A percentile compares a stretch with the other conserved stretches of the same genome.
These are phyloP conservation scores for Leccinum aurantiacum DNA, from an alignment of 768 basidiomycete genomes.

Conservation along the genomic window DNA sequence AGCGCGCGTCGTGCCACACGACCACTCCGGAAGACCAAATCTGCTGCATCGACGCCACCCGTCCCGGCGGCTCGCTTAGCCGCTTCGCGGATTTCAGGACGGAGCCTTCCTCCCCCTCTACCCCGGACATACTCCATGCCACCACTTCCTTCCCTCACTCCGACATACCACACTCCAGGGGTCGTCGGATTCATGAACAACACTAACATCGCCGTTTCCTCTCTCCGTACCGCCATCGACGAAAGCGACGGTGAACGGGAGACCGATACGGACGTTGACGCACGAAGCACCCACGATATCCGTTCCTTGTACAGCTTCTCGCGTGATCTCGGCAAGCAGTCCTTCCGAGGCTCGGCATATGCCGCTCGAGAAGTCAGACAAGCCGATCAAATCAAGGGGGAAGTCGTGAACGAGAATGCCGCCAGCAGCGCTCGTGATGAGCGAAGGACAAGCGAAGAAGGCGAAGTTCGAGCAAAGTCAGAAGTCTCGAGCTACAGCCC, in stretches of 20 bases:
- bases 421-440: slow-evolving; percentile 12
- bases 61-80: slow-evolving; percentile 35
- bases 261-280: slow-evolving; percentile 33
- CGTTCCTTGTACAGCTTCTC: slow-evolving; percentile 36
- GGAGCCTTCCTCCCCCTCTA: slow-evolving; percentile 29
- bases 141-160: slow-evolving; percentile 29
- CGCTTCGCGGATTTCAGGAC: slow-evolving; percentile 34
- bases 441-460: slow-evolving; percentile 12
- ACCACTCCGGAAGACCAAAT: slow-evolving; percentile 36
- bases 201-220: slow-evolving; percentile 37
- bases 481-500: slow-evolving; percentile 17
- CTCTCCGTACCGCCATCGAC: slow-evolving; percentile 36
- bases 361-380: slow-evolving; percentile 25
- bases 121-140: slow-evolving; percentile 36
- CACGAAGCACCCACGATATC: slow-evolving; percentile 27
- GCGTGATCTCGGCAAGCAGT: slow-evolving; percentile 30
- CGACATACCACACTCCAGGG: slow-evolving; percentile 30
- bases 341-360: slow-evolving; percentile 26
- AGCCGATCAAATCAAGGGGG: slow-evolving; percentile 22
- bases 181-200: slow-evolving; percentile 34
- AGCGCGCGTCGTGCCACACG: slow-evolving; percentile 30
- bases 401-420: slow-evolving; percentile 19
- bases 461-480: slow-evolving; percentile 13
- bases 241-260: slow-evolving; percentile 36
- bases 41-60: slow-evolving; percentile 36